Base-by-base conservation (phyloP, 2,329 filamentous ascomycete genomes). In the Pseudopithomyces chartarum region DNA sequence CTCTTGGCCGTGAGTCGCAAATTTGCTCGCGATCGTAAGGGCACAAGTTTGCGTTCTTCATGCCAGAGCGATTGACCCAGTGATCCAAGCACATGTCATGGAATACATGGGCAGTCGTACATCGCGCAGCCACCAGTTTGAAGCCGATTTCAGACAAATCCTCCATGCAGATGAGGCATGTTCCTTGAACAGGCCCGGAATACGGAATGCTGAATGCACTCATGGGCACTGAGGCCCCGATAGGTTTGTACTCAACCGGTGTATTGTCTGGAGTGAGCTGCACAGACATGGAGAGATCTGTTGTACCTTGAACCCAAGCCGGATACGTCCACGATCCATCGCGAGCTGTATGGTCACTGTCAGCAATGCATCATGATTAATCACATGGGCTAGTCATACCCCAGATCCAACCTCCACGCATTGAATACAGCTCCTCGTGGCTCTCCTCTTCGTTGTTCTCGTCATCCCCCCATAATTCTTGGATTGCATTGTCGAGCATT, bases 11-110 rank as follows among this genome's bases (percentile, higher is more conserved):
- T 19, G 43, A 29, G n/a, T 54, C 44, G 26, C 44, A 54, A n/a
- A 54, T 23, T 20, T 29, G 33, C 44, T 54, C 51, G 17, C 55
- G 36, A 17, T 57, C 55, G 13, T 43, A 38, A 13, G 52, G 52
- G 29, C 55, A 57, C 19, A 32, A 32, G 46, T 57, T 54, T 11
- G 50, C 46, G 42, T 57, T 57, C 13, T 23, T n/a, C 55, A 57
- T 57, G 6, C 38, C 39, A 20, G 44, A 46, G 2, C 15, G 13
- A 23, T 57, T 57, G 2, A 54, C 55, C 55, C 55, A 57, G 13
- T 17, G n/a, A 15, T 54, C 39, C 40, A 57, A 20, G 43, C 55
- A 57, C 1, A 19, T 22, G 6, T 29, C 34, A 20, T 57, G 55
- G 26, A 57, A 54, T 1, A 51, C 10, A 42, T 57, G 55, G 13